Base-by-base conservation (phyloP, 2,329 filamentous ascomycete species). In the Mycocentrospora acerina region DNA sequence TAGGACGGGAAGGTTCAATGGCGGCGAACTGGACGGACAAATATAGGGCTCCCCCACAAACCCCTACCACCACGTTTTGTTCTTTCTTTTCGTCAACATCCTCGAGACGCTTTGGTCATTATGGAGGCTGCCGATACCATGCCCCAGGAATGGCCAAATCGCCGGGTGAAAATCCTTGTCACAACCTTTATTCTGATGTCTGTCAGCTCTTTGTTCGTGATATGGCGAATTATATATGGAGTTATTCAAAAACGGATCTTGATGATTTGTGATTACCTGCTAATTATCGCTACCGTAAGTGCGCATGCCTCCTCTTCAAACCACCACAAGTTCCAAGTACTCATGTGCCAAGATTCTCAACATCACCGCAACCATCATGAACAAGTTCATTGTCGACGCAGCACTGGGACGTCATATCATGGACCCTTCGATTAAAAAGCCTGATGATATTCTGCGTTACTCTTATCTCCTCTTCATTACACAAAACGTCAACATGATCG, bases 401-500 rank as follows among this genome's bases (percentile, higher is more conserved):
- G 56, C 45, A 10, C 51, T 53, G 10, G 54, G 56, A 3, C 37
- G 56, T 24, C 54, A 59, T 33, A 52, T 58, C n/a, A 28, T 49
- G 26, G 56, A 59, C 25, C 56, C 56, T 3, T 46, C 54, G 9
- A 32, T 48, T 2, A 43, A 52, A 7, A 22, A 9, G 5, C 30
- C 46, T 5, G 40, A 48, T 4, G 42, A 46, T 16, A 35, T 60
- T 13, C 15, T 44, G 24, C 36, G 35, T 11, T 60, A 59, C 30
- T 42, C 41, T 2, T 56, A 60, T 24, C 51, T 33, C 17, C 46
- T 60, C 13, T 60, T 52, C 53, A 46, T 60, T 25, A 40, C 40
- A 22, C 56, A 58, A 26, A 47, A 59, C 13, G 29, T 57, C 35
- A 62, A 64, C 35, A 49, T 62, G 22, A 42, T 60, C 7, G 59